Conservation (phyloP, 208 protist genomes). For the Trypanosoma avium region DNA sequence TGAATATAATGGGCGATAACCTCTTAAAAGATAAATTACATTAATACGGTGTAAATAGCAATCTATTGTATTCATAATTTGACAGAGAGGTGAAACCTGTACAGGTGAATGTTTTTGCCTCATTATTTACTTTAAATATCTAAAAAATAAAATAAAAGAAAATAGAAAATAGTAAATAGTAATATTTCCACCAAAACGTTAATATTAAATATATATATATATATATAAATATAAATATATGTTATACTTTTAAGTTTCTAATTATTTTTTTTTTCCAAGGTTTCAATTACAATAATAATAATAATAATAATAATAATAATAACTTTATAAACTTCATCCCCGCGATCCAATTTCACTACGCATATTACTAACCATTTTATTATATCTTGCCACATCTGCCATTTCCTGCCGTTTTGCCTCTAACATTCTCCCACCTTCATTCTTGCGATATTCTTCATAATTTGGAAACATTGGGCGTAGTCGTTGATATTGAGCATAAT, state of each 20-base stretch:
- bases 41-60: slow-evolving; percentile 23
- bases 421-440: slow-evolving; percentile 68
- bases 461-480: slow-evolving; percentile 67
- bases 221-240: background rate
- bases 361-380: slow-evolving; percentile 76
- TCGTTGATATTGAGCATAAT: slow-evolving; percentile 75
- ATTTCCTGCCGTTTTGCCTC: slow-evolving; percentile 78
- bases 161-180: background rate
- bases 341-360: slow-evolving; percentile 44
- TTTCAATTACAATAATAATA: background rate
- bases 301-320: background rate
- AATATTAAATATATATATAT: slow-evolving; percentile 1
- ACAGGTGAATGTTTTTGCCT: background rate
- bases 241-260: background rate
- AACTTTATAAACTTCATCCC: background rate
- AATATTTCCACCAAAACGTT: background rate
- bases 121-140: background rate
- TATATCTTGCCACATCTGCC: slow-evolving; percentile 74
- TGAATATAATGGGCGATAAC: slow-evolving; percentile 20
- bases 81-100: slow-evolving; percentile 1
- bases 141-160: slow-evolving; percentile 7
- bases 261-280: background rate
- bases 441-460: slow-evolving; percentile 51
- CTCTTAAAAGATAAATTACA: slow-evolving; percentile 15
- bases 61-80: slow-evolving; percentile 14